These are phyloP conservation scores for Pestalotiopsis sp. DNA, from an alignment of 2,329 filamentous ascomycete genomes.

Conservation along the genomic window DNA sequence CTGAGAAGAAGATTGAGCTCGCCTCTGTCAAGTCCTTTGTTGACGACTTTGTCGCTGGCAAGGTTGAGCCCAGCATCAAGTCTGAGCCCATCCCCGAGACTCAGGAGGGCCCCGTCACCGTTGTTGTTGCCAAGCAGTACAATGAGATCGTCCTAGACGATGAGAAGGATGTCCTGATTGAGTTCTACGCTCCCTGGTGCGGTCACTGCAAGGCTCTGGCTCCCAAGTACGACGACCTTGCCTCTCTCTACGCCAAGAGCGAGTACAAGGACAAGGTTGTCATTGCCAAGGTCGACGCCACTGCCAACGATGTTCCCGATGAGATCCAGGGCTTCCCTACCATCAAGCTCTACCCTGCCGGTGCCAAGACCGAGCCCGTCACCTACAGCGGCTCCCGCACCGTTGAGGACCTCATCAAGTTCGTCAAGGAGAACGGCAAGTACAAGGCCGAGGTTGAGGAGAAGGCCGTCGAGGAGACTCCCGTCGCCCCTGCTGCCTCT, in stretches of 20 bases:
- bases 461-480: conserved; percentile 54
- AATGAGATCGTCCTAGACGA: conserved; percentile 88
- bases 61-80: conserved; percentile 95
- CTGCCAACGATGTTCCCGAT: conserved; percentile 92
- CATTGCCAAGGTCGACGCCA: conserved; percentile 97
- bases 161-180: conserved; percentile 93
- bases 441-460: conserved; percentile 71
- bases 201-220: conserved; percentile 99
- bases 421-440: conserved; percentile 94
- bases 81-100: conserved; percentile 94
- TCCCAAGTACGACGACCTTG: conserved; percentile 95
- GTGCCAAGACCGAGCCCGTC: conserved; percentile 79
- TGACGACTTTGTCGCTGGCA: conserved; percentile 80
- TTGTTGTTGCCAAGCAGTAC: conserved; percentile 94
- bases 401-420: conserved; percentile 86
- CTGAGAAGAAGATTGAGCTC: conserved; percentile 74
- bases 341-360: conserved; percentile 96
- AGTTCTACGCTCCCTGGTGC: conserved; percentile 99
- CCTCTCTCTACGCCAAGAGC: conserved; percentile 71
- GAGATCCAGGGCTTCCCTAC: conserved; percentile 98
- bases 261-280: conserved; percentile 81
- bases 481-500: conserved; percentile 50
- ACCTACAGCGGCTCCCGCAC: conserved; percentile 88
- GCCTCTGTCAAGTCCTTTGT: conserved; percentile 78
- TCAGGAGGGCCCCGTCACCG: conserved; percentile 83